Percentiles rank a stretch among this genome's conserved stretches.
Evolutionary conservation across 129 eudicot species (phyloP).

Genomic region (Escallonia rubra): DNA sequence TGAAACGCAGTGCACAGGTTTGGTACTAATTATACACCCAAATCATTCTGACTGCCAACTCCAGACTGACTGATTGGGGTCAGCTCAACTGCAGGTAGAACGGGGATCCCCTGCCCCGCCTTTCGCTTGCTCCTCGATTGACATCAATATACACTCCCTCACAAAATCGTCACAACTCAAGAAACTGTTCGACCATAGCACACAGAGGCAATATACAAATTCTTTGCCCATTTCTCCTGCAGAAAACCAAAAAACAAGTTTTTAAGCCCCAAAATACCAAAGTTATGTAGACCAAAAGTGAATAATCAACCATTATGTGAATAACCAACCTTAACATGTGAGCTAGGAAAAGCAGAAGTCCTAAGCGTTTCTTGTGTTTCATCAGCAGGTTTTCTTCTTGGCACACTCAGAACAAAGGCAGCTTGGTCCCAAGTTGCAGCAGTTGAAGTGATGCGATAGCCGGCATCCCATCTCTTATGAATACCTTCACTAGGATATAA

Average conservation of each 20-base stretch:
- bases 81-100: neutral
- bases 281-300: too few relatives aligned
- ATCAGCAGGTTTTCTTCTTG: slow-evolving; percentile 66
- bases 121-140: too few relatives aligned
- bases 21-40: too few relatives aligned
- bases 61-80: slow-evolving; percentile 2
- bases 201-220: slow-evolving; percentile 74
- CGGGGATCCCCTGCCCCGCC: too few relatives aligned
- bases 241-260: neutral
- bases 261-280: neutral
- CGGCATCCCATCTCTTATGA: slow-evolving; percentile 86
- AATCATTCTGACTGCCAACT: neutral
- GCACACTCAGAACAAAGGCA: slow-evolving; percentile 74
- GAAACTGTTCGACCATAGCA: slow-evolving; percentile 89
- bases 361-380: slow-evolving; percentile 84
- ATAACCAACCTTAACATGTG: slow-evolving; percentile 72
- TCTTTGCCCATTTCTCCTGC: slow-evolving; percentile 94
- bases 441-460: slow-evolving; percentile 71
- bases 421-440: slow-evolving; percentile 83
- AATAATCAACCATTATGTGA: too few relatives aligned
- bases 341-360: slow-evolving; percentile 81
- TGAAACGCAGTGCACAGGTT: too few relatives aligned
- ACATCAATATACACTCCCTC: slow-evolving; percentile 1
- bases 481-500: slow-evolving; percentile 91
- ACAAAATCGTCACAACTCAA: slow-evolving; percentile 3